Evolutionary conservation across 1,284 basidiomycete genomes (phyloP), one percentile per base, ranked within the genome.

Genomic region (Agroathelia rolfsii): DNA sequence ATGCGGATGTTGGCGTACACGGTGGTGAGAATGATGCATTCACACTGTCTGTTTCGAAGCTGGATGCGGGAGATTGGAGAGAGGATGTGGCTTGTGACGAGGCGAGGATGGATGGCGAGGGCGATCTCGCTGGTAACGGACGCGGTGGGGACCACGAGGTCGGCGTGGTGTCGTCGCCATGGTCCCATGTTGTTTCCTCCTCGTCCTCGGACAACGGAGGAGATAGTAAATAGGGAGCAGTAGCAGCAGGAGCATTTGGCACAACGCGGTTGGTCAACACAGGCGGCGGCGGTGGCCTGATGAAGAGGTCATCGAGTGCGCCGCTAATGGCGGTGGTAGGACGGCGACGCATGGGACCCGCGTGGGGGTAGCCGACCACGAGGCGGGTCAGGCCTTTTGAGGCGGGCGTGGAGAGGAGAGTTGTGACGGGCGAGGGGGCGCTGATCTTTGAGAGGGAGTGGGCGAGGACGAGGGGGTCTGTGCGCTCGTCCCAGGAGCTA

Each of bases 331-430:
- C 28, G 16, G 31, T 15, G 33, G 40, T 28, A 30, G 40, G 35
- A 24, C 48, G 30, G 30, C n/a, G n/a, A n/a, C n/a, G n/a, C n/a
- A 53, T 39, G 5, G 52, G 44, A 19, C 47, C 46, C 7, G 48
- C 44, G 17, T 50, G 48, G 1, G 51, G 60, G 47, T 59, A 59
- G 43, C 46, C 48, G 37, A 57, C 41, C 32, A 51, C 49, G 41
- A 51, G 36, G 32, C 46, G 44, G 34, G 14, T 27, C 32, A 32
- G 16, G 34, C 20, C 35, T 11, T 21, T 38, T 31, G 28, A 28
- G 27, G 21, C 34, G 29, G 14, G 37, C 36, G 39, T 39, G 32
- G 26, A 36, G 34, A 3, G 37, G 32, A 33, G 43, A 38, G 21
- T 16, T 32, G 12, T 10, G 37, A 30, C 28, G 36, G 32, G 22